Evolutionary conservation across 1,284 basidiomycete genomes (phyloP).

Genomic region (Heterobasidion parviporum): DNA sequence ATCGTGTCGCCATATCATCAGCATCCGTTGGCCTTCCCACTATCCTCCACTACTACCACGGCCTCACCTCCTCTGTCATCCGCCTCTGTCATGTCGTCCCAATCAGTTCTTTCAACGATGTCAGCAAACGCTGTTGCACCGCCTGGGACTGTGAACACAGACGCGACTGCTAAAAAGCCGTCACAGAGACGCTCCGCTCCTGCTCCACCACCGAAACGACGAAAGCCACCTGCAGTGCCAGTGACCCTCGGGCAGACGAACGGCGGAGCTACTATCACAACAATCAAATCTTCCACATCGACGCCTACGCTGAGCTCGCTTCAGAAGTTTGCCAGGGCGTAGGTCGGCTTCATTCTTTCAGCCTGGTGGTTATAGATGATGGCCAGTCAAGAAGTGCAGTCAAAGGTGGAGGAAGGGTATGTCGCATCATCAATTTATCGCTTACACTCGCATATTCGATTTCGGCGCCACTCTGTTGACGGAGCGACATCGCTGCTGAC

Average conservation of each 20-base stretch:
- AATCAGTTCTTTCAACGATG: background rate
- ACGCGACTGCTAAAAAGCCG: constrained; percentile 13
- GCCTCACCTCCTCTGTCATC: background rate
- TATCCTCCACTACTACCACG: constrained; percentile 4
- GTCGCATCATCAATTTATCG: background rate
- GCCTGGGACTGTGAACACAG: constrained; percentile 11
- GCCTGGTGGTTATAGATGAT: too few relatives aligned
- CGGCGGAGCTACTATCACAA: constrained; percentile 40
- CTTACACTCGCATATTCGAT: background rate
- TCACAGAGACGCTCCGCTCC: constrained; percentile 36
- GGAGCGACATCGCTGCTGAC: background rate
- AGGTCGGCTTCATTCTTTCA: background rate
- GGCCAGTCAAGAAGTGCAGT: too few relatives aligned
- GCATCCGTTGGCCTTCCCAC: constrained; percentile 5
- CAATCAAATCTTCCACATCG: constrained; percentile 28
- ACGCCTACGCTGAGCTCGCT: background rate
- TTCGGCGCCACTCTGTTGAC: background rate
- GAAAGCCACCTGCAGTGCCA: constrained; percentile 61
- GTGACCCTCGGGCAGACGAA: constrained; percentile 37
- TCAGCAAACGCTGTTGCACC: constrained; percentile 3
- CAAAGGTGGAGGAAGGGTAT: too few relatives aligned
- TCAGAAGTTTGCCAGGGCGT: background rate
- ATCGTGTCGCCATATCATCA: constrained; percentile 2
- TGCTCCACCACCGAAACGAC: constrained; percentile 45
- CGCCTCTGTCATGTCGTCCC: constrained; percentile 3